Evolutionary conservation across 768 basidiomycete genomes (phyloP), one percentile per base, ranked within the genome.

Genomic region (Amanita thiersii): DNA sequence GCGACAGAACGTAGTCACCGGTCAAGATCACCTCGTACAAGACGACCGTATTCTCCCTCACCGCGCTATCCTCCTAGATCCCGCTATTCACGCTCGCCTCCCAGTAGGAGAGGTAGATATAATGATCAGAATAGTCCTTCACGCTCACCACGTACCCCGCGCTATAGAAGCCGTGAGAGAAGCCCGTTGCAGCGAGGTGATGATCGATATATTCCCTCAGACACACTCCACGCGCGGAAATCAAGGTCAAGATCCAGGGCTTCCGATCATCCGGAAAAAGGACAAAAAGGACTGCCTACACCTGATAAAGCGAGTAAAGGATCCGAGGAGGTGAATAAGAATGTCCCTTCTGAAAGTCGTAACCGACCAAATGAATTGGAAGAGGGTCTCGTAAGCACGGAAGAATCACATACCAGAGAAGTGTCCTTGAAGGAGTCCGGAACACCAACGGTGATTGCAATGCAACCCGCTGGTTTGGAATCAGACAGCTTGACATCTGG

Each of bases 151-250:
- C 40, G 37, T 39, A 23, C 14, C 25, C 30, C 12, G 11, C 17
- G 8, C 29, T 3, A 43, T 10, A 11, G 5, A 10, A 15, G 5
- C 32, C 32, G 11, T 3, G 17, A 28, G n/a, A 37, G 25, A 40
- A 47, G 46, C 29, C 46, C 43, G 19, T 36, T 34, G 17, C 32
- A 39, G 10, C 34, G 14, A 32, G 35, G 18, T 38, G 39, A 15
- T 28, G 38, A 11, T 38, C 29, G 11, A 39, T 20, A 12, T 36
- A 40, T 34, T 12, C 43, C 42, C 20, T 43, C 39, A 3, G 44
- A 46, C 32, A 34, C 17, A 33, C 23, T 51, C 50, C 11, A 45
- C 51, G 8, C 45, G 34, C 23, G 47, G 29, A 17, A 31, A 12
- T n/a, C 43, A 47, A 39, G 37, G 32, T 9, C 38, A 41, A 31